These are phyloP conservation scores for Penicillium turbatum DNA, from an alignment of 495 filamentous ascomycete genomes.

Conservation along the genomic window DNA sequence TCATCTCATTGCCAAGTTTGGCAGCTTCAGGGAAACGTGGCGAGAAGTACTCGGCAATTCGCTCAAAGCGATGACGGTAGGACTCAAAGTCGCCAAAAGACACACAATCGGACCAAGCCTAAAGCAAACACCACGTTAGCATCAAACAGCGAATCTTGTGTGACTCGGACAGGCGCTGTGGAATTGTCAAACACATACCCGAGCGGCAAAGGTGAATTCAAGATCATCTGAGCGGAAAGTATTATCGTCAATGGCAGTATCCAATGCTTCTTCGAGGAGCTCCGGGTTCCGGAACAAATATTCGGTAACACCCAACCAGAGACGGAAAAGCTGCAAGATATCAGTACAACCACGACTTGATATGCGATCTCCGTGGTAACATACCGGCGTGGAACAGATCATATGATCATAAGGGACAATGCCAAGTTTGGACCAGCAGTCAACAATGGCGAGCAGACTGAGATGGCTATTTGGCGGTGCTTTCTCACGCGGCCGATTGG, in stretches of 20 bases:
- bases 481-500: constrained; percentile 55
- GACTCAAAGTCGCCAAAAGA: constrained; percentile 84
- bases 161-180: background rate
- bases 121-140: constrained; percentile 3
- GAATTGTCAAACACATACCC: constrained; percentile 43
- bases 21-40: constrained; percentile 81
- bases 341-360: constrained; percentile 10
- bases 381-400: constrained; percentile 92
- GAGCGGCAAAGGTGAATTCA: constrained; percentile 94
- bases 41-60: constrained; percentile 85
- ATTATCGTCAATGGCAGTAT: constrained; percentile 80
- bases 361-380: constrained; percentile 17
- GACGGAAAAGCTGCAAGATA: constrained; percentile 69
- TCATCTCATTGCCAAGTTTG: constrained; percentile 91
- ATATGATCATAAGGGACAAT: constrained; percentile 98
- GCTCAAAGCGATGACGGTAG: constrained; percentile 83
- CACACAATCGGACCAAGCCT: constrained; percentile 93
- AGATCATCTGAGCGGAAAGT: constrained; percentile 88
- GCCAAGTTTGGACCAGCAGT: constrained; percentile 90
- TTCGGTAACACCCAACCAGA: constrained; percentile 97
- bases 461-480: constrained; percentile 86
- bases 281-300: constrained; percentile 85
- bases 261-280: constrained; percentile 78
- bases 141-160: background rate
- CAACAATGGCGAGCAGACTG: constrained; percentile 93